These are phyloP conservation scores for Groenewaldozyma salmanticensis DNA, from an alignment of 805 yeast genomes.

Conservation along the genomic window DNA sequence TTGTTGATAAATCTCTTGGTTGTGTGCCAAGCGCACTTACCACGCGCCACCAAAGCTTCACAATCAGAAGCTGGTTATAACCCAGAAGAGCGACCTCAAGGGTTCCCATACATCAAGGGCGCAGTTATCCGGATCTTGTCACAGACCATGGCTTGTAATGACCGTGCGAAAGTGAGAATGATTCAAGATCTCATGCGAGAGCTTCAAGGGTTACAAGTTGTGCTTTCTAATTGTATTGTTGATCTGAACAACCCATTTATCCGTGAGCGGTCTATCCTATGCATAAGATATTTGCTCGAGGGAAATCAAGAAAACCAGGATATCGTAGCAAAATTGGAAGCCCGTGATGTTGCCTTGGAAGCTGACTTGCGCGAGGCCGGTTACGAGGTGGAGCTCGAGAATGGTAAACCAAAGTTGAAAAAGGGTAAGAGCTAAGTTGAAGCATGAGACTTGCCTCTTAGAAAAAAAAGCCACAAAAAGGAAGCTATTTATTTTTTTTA, in stretches of 20 bases:
- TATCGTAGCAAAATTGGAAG: constrained; percentile 70
- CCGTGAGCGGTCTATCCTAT: constrained; percentile 71
- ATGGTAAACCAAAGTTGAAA: constrained; percentile 60
- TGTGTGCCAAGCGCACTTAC: not conserved
- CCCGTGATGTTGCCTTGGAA: constrained; percentile 52
- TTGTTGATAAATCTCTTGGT: not conserved
- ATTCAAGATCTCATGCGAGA: constrained; percentile 61
- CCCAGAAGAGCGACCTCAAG: not conserved
- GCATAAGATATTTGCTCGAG: constrained; percentile 58
- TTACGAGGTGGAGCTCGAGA: constrained; percentile 58
- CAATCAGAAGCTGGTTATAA: not conserved
- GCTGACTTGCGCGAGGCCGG: constrained; percentile 62
- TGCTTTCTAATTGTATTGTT: constrained; percentile 72
- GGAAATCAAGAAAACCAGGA: constrained; percentile 62
- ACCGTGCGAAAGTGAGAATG: not conserved
- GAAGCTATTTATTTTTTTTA: too few species aligned
- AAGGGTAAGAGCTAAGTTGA: not conserved
- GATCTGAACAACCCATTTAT: constrained; percentile 79
- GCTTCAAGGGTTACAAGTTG: constrained; percentile 56
- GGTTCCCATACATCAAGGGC: not conserved
- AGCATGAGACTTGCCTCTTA: not conserved
- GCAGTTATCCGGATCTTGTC: not conserved
- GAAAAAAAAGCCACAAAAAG: not conserved
- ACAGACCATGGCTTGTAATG: not conserved
- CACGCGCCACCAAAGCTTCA: not conserved